Evolutionary conservation across 441 rosid genomes (phyloP).

Genomic region (Adansonia gregorii): DNA sequence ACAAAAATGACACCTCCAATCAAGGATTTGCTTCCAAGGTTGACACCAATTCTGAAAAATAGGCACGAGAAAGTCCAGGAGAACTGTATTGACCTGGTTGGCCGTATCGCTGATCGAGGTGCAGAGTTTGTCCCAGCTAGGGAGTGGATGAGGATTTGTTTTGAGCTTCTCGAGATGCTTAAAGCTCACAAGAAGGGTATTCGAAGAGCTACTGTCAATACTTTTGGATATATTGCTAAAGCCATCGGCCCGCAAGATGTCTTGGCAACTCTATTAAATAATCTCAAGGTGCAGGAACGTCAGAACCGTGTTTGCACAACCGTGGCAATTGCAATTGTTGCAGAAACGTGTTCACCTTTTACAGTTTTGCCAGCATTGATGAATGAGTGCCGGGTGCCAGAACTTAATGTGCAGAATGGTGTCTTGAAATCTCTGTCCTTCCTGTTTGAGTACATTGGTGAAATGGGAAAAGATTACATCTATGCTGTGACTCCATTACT

Average conservation of each 20-base stretch:
- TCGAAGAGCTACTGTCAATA: conserved; percentile 93
- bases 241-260: conserved; percentile 99
- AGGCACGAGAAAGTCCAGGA: conserved; percentile 99
- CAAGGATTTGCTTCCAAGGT: conserved; percentile 94
- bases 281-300: conserved; percentile 97
- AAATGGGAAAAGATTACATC: conserved; percentile 97
- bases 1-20: conserved; percentile 99
- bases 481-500: conserved; percentile 97
- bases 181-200: conserved; percentile 99
- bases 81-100: conserved; percentile 37
- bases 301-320: conserved; percentile 99
- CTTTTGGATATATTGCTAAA: conserved; percentile 96
- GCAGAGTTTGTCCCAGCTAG: neutral
- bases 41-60: conserved; percentile 96
- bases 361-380: conserved; percentile 90
- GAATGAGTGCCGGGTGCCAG: conserved; percentile 96
- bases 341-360: conserved; percentile 98
- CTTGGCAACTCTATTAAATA: conserved; percentile 92
- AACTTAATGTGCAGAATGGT: conserved; percentile 97
- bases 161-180: conserved; percentile 98
- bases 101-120: neutral
- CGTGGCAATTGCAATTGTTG: conserved; percentile 95
- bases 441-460: conserved; percentile 95
- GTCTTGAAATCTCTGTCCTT: conserved; percentile 94
- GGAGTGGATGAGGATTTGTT: conserved; percentile 55